Base-by-base conservation (phyloP, 805 yeast genomes). In the Wickerhamiella shivajii region DNA sequence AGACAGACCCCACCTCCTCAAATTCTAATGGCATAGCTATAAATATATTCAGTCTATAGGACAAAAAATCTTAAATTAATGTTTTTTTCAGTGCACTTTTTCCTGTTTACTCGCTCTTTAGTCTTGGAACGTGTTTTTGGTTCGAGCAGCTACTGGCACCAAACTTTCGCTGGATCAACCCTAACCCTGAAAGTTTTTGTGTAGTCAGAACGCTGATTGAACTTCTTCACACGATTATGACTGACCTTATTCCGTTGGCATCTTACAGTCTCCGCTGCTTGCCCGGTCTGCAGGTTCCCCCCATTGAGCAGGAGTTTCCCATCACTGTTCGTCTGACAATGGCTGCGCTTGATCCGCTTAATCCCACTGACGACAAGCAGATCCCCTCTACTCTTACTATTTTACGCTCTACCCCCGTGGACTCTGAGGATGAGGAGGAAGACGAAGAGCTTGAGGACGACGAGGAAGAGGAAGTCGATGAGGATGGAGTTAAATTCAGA, bases 1-100 rank as follows among this genome's bases (percentile, higher is more conserved):
- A 67, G 98, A 87, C 74, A 83, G 70, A 67, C 98, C 97, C 59
- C 97, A 87, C 68, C 75, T 79, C 63, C 80, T 90, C 77, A 83
- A 80, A 73, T 87, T 90, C 68, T 87, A 84, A 77, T 33, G 26
- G 25, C 22, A 29, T 20, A 17, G 14, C 30, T 27, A 17, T 20
- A 11, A 11, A 8, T 8, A 11, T 20, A 20, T 8, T 20, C 23
- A 8, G 11, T 20, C 23, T 20, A 20, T 4, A 14, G 18, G 17
- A 10, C 18, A 6, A 12, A 5, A n/a, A 6, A 3, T 5, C 16
- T n/a, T 14, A 7, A 4, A 14, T 3, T 24, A 24, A 16, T 6
- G 10, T 10, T 8, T 13, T 6, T 3, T 20, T 20, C n/a, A n/a
- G n/a, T n/a, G n/a, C n/a, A n/a, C n/a, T n/a, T n/a, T n/a, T n/a